These are phyloP conservation scores for Zygnema circumcarinatum DNA, from an alignment of 139 green algal genomes.

Conservation along the genomic window DNA sequence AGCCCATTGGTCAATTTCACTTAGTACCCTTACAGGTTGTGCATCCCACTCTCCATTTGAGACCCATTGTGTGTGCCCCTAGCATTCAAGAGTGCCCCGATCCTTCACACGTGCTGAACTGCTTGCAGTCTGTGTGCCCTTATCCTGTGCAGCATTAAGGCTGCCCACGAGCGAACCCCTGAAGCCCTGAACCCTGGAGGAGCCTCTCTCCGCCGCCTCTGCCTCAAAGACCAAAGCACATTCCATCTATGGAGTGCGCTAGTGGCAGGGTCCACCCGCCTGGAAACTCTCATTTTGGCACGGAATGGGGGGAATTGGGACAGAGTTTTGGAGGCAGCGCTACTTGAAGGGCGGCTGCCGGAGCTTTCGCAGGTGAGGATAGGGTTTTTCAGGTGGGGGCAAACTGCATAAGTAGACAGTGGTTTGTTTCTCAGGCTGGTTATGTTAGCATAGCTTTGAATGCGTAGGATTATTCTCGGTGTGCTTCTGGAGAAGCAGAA, in stretches of 20 bases:
- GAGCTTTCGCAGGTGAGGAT: slow-evolving; percentile 40
- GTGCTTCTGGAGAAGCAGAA: too few relatives aligned
- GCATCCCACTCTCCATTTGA: too few relatives aligned
- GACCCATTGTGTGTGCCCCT: too few relatives aligned
- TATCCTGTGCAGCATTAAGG: background rate
- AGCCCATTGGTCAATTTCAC: too few relatives aligned
- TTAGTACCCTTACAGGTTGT: too few relatives aligned
- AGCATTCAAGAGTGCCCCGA: too few relatives aligned
- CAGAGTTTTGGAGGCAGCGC: slow-evolving; percentile 5
- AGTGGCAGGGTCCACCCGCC: background rate
- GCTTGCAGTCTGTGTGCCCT: too few relatives aligned
- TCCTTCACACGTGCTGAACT: too few relatives aligned
- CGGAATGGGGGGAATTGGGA: slow-evolving; percentile 47
- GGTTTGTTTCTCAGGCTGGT: too few relatives aligned
- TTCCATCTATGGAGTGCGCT: slow-evolving; percentile 38
- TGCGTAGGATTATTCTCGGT: too few relatives aligned
- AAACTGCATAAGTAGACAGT: too few relatives aligned
- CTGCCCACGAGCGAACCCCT: background rate
- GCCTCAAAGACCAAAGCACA: slow-evolving; percentile 44
- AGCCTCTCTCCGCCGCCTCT: slow-evolving; percentile 17
- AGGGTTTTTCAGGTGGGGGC: background rate
- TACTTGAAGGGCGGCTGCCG: slow-evolving; percentile 5
- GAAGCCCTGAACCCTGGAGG: background rate
- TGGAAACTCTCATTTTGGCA: slow-evolving; percentile 47
- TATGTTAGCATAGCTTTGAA: too few relatives aligned